phyloP scores from a whole-genome alignment of 192 early-diverging fungal species.

The Mortierella antarctica region DNA sequence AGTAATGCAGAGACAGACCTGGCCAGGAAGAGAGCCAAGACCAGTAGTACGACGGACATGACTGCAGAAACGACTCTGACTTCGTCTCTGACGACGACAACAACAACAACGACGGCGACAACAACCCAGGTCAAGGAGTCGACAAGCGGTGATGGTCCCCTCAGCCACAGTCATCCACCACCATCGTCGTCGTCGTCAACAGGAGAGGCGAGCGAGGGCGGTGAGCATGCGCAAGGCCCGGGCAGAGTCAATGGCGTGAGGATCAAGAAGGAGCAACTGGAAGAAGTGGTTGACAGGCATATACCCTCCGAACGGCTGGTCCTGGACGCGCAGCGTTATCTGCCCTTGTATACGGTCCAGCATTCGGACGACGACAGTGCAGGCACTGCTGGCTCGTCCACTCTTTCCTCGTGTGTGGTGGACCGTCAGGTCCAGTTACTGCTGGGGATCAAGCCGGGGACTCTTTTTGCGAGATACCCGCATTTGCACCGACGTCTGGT shows the following conservation, averaged over 20 bases:
- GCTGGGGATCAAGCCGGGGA: slow-evolving; percentile 60
- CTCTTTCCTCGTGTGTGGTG: slow-evolving; percentile 61
- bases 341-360: slow-evolving; percentile 79
- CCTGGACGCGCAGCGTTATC: slow-evolving; percentile 64
- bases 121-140: no score
- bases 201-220: no score
- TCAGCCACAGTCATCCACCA: not conserved
- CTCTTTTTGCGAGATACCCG: slow-evolving; percentile 69
- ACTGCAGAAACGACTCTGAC: not conserved
- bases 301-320: slow-evolving; percentile 25
- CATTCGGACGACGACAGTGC: slow-evolving; percentile 53
- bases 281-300: slow-evolving; percentile 1
- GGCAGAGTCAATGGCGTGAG: not conserved
- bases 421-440: slow-evolving; percentile 75
- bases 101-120: not conserved
- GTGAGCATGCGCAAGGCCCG: no score
- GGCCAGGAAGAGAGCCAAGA: slow-evolving; percentile 42
- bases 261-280: slow-evolving; percentile 14
- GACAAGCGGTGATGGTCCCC: no score
- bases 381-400: slow-evolving; percentile 8
- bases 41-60: not conserved
- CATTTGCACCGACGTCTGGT: slow-evolving; percentile 64
- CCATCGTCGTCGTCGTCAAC: not conserved
- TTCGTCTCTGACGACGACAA: not conserved
- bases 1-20: slow-evolving; percentile 6